Base-by-base conservation (phyloP, 352 stramenopile species). In the Saprolegnia diclina region DNA sequence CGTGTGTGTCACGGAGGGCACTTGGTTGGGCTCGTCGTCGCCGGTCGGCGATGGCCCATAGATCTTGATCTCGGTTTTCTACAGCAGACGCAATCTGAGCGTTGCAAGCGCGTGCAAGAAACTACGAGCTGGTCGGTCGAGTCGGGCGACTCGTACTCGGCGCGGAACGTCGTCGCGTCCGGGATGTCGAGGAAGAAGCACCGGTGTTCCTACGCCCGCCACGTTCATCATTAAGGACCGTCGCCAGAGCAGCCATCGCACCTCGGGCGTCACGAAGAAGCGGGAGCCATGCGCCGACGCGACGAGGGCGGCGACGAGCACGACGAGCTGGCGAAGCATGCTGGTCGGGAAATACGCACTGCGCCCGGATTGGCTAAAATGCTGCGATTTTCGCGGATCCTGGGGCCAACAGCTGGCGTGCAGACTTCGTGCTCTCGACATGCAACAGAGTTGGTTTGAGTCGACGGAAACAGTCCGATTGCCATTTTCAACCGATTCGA, bases 61-160 rank as follows among this genome's bases (percentile, higher is more conserved):
- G 54, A 93, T 77, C 19, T 78, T 72, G 45, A 93, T 54, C 56
- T 79, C 65, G 4, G 81, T 87, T 77, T 84, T 85, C 85, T 93
- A 65, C 42, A 61, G 29, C 29, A 35, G 29, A 35, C 2, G 29
- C 29, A 35, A 6, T 5, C 2, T 35, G 29, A 35, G 29, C 29
- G 29, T 35, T 5, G 29, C 5, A 35, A 35, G 29, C 29, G 29
- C 2, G 29, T 5, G 29, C 29, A 5, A 35, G 2, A 5, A 35
- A 35, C 29, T 68, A 89, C 85, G 80, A 91, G 84, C 19, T 79
- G 81, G 52, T 89, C 79, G 3, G 75, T 88, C 45, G 85, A 90
- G 72, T 95, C 87, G n/a, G 86, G 87, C 32, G 87, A 94, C 65
- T 94, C 80, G 53, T 92, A 95, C 71, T 91, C 82, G 26, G 79